phyloP scores from a whole-genome alignment of 2,329 filamentous ascomycete species.

The Penicillium sp. region DNA sequence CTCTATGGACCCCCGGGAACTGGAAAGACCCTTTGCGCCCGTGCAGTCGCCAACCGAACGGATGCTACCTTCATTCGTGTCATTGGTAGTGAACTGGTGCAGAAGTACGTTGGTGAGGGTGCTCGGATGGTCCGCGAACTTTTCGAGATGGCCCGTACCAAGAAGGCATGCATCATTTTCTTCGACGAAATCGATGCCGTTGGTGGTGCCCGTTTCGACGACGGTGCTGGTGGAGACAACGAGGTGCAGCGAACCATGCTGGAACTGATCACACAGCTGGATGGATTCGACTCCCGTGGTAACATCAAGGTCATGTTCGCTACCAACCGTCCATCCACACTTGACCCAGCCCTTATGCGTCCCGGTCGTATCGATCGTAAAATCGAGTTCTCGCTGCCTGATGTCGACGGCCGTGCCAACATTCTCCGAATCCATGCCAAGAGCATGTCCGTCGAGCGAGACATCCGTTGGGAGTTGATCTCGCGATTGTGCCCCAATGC shows the following conservation, averaged over 20 bases:
- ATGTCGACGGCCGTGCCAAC: conserved; percentile 95
- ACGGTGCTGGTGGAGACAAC: conserved; percentile 94
- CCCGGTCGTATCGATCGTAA: conserved; percentile 97
- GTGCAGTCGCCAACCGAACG: conserved; percentile 95
- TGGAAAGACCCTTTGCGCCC: conserved; percentile 97
- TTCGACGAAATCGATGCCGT: conserved; percentile 98
- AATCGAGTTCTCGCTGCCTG: conserved; percentile 96
- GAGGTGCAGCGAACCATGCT: conserved; percentile 98
- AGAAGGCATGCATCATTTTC: conserved; percentile 99
- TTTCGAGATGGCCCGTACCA: conserved; percentile 98
- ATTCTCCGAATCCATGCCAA: conserved; percentile 98
- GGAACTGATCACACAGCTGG: conserved; percentile 93
- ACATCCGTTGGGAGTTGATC: conserved; percentile 98
- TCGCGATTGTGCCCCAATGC: conserved; percentile 95
- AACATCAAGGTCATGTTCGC: conserved; percentile 99
- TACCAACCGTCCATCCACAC: conserved; percentile 90
- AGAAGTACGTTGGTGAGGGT: conserved; percentile 98
- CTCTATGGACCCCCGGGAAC: conserved; percentile 96
- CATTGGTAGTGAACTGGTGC: conserved; percentile 94
- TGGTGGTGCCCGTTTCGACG: conserved; percentile 92
- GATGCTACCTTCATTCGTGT: conserved; percentile 98
- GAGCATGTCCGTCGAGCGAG: conserved; percentile 98
- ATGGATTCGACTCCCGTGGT: conserved; percentile 92
- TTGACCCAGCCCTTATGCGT: conserved; percentile 96
- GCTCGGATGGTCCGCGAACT: conserved; percentile 97